Evolutionary conservation across 78 protist genomes (phyloP).

Genomic region (Dictyostelium citrinum): DNA sequence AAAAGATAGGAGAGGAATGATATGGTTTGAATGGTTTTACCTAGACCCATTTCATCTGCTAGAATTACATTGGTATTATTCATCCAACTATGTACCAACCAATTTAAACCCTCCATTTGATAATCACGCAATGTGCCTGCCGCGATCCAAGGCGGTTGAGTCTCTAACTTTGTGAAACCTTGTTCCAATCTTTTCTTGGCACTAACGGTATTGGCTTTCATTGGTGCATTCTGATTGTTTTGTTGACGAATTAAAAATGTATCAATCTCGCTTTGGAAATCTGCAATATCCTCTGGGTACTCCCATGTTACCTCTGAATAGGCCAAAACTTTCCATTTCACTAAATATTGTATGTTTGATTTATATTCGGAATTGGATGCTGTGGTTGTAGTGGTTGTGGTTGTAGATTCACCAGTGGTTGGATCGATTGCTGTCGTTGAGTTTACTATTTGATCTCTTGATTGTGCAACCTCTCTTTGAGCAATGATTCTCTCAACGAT

Average conservation of each 20-base stretch:
- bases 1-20: constrained; percentile 62
- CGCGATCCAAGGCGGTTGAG: constrained; percentile 49
- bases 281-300: constrained; percentile 62
- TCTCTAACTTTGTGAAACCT: neutral
- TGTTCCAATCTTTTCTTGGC: constrained; percentile 57
- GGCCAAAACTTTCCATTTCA: constrained; percentile 88
- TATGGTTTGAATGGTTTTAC: constrained; percentile 78
- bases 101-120: constrained; percentile 93
- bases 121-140: constrained; percentile 89
- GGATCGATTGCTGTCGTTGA: neutral
- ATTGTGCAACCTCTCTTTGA: neutral
- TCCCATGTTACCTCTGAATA: constrained; percentile 95
- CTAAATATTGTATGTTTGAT: constrained; percentile 72
- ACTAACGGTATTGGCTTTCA: constrained; percentile 5
- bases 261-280: constrained; percentile 16
- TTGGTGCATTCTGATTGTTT: neutral
- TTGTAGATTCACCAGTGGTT: neutral
- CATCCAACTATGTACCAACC: constrained; percentile 76
- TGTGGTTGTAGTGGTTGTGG: neutral
- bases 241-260: constrained; percentile 7
- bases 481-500: constrained; percentile 82
- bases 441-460: neutral
- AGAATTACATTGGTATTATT: constrained; percentile 68
- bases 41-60: constrained; percentile 89
- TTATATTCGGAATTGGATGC: neutral